Conservation (phyloP, 495 filamentous ascomycete species). For the Lentithecium fluviatile region DNA sequence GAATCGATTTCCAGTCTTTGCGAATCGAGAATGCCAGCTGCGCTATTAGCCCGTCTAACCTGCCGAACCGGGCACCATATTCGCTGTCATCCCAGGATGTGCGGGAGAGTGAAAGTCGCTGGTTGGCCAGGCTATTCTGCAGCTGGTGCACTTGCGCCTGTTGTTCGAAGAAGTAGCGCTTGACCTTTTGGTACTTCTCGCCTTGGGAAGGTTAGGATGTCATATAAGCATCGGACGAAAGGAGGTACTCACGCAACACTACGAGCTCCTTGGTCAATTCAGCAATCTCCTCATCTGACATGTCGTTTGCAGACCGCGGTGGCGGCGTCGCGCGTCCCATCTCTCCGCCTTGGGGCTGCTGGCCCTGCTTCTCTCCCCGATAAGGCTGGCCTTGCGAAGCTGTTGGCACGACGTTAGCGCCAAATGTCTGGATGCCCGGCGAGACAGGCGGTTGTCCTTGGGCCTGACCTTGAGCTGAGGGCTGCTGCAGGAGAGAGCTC, state of each 20-base stretch:
- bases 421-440: conserved; percentile 39
- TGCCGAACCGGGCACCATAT: conserved; percentile 84
- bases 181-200: conserved; percentile 96
- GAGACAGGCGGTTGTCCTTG: conserved; percentile 32
- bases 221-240: neutral
- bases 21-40: conserved; percentile 93
- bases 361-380: conserved; percentile 29
- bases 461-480: conserved; percentile 33
- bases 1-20: conserved; percentile 83
- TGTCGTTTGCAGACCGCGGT: conserved; percentile 38
- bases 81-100: conserved; percentile 96
- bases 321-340: conserved; percentile 41
- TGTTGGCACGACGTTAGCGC: conserved; percentile 41
- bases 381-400: conserved; percentile 39
- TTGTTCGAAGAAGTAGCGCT: conserved; percentile 94
- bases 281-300: conserved; percentile 43
- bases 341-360: conserved; percentile 36
- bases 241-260: conserved; percentile 40
- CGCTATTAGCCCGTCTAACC: conserved; percentile 90
- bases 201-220: conserved; percentile 51
- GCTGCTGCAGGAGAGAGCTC: conserved; percentile 33
- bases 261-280: conserved; percentile 45
- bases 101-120: conserved; percentile 88
- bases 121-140: conserved; percentile 93
- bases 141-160: conserved; percentile 90